phyloP scores from a whole-genome alignment of 495 filamentous ascomycete species.

The Xylaria telfairii region DNA sequence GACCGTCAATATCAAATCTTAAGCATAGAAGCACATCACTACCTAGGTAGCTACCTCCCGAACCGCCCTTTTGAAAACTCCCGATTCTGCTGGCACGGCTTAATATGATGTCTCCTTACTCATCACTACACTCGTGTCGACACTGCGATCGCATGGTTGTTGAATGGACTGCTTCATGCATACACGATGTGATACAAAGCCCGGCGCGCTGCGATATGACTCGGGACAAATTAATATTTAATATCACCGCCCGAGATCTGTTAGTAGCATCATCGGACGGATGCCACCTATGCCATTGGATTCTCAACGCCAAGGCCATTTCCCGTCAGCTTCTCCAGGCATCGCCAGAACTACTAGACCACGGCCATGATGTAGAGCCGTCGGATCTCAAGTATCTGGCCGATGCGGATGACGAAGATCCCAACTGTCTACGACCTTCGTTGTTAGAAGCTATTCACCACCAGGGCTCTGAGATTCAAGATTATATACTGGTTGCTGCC shows the following conservation, averaged over 20 bases:
- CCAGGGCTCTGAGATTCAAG: neutral
- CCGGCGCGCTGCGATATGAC: neutral
- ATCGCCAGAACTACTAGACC: neutral
- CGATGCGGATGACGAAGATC: neutral
- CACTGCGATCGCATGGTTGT: neutral
- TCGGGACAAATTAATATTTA: neutral
- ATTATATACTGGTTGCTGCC: neutral
- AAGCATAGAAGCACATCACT: neutral
- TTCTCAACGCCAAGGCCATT: neutral
- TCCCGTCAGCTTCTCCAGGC: neutral
- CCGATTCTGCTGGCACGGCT: neutral
- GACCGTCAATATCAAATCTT: neutral
- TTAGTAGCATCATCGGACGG: neutral
- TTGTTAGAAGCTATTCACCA: neutral
- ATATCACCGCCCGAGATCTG: neutral
- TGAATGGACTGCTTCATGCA: neutral
- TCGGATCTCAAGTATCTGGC: neutral
- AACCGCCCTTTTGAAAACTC: neutral
- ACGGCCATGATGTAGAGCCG: neutral
- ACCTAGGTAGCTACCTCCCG: neutral
- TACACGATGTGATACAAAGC: neutral
- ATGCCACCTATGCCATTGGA: neutral
- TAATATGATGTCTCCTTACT: neutral
- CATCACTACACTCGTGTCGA: neutral
- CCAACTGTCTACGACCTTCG: neutral